These are phyloP conservation scores for Phytopythium helicoides DNA, from an alignment of 352 stramenopile species.

Conservation along the genomic window DNA sequence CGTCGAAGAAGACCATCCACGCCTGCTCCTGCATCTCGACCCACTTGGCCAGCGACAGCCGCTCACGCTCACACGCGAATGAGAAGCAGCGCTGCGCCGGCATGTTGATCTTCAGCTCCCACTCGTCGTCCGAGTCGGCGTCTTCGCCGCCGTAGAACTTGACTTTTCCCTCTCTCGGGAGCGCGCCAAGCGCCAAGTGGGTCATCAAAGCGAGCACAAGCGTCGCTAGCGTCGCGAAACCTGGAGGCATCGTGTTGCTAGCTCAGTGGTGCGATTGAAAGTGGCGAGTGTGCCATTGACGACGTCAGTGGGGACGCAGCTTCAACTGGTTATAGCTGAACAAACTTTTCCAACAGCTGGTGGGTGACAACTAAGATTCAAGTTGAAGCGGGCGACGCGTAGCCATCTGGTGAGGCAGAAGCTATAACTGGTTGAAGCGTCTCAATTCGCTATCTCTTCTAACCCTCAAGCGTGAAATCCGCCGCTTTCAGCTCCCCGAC, in stretches of 20 bases:
- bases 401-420: background rate
- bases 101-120: background rate
- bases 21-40: background rate
- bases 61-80: background rate
- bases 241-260: too few relatives aligned
- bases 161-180: too few relatives aligned
- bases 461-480: background rate
- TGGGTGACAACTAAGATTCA: too few relatives aligned
- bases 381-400: too few relatives aligned
- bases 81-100: conserved; percentile 2
- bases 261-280: too few relatives aligned
- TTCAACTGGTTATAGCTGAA: too few relatives aligned
- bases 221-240: too few relatives aligned
- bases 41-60: background rate
- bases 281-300: too few relatives aligned
- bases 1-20: conserved; percentile 1
- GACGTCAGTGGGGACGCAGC: too few relatives aligned
- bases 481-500: background rate
- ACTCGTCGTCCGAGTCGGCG: background rate
- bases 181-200: background rate
- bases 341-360: too few relatives aligned
- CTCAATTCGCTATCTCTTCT: background rate
- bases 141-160: background rate
- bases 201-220: too few relatives aligned
- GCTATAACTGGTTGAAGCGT: background rate